Percentiles rank a stretch among this genome's conserved stretches.
These are phyloP conservation scores for Mycena olivaceomarginata DNA, from an alignment of 768 basidiomycete species.

Conservation along the genomic window DNA sequence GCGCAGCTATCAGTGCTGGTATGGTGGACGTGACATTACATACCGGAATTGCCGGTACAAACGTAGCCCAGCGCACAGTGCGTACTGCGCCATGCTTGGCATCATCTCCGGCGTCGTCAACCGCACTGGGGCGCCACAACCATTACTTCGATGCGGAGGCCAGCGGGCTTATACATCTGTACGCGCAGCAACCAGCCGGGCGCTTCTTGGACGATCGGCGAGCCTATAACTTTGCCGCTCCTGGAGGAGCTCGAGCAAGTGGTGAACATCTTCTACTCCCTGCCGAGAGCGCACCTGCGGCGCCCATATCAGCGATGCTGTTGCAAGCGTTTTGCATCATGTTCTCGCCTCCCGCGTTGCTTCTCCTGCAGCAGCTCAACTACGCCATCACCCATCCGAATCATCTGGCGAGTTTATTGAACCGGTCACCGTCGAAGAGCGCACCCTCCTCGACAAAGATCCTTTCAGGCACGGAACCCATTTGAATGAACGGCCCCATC, in stretches of 20 bases:
- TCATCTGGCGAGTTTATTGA: conserved; percentile 88
- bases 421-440: conserved; percentile 86
- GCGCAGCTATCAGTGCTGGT: conserved; percentile 84
- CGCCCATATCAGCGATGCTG: conserved; percentile 67
- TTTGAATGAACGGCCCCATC: conserved; percentile 83
- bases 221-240: conserved; percentile 83
- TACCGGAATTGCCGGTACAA: conserved; percentile 87
- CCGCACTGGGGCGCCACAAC: conserved; percentile 76
- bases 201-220: conserved; percentile 91
- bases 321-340: conserved; percentile 80
- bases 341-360: conserved; percentile 81
- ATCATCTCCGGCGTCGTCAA: conserved; percentile 84
- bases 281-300: conserved; percentile 71
- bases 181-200: conserved; percentile 86
- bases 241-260: conserved; percentile 91
- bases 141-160: conserved; percentile 92
- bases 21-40: conserved; percentile 78
- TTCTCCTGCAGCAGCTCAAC: conserved; percentile 91
- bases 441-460: conserved; percentile 80
- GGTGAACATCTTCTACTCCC: conserved; percentile 86
- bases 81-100: conserved; percentile 91
- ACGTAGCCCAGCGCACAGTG: conserved; percentile 85
- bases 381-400: conserved; percentile 95
- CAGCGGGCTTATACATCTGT: conserved; percentile 90
- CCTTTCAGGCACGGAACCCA: conserved; percentile 74